Evolutionary conservation across 169 alveolate species (phyloP), one percentile per base, ranked within the genome.

Genomic region (Plasmodium relictum): DNA sequence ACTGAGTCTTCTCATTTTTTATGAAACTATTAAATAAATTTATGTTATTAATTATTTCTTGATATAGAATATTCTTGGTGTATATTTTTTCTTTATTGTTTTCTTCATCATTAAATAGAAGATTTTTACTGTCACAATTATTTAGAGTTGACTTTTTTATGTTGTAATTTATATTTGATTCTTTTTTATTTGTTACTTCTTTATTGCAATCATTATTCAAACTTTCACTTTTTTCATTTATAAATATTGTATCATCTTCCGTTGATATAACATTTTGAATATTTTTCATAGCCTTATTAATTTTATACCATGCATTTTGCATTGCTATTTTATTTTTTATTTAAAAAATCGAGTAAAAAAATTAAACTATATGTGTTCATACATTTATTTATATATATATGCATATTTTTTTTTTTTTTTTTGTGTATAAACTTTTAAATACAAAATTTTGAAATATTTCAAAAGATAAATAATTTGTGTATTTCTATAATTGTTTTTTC

Each of bases 231-330:
- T 73, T 58, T 48, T 18, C 22, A 12, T 20, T 54, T 12, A 59
- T 7, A 73, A 16, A 56, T 18, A 39, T 8, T 16, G 37, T 39
- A 56, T 73, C 88, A 73, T 73, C 72, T 14, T 73, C 88, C 0
- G 73, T 73, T n/a, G 56, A 37, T 56, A 73, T 73, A 9, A 73
- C 88, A 73, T 56, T 54, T 37, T 73, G 88, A 22, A 73, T 73
- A 44, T 73, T 73, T 58, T 73, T 70, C 70, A 73, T 59, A 22
- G 71, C 88, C 52, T 20, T 73, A 37, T 73, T 73, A 45, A 73
- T 9, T 31, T 56, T 73, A 41, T 58, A 10, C 88, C 72, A 73
- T 56, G 71, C 71, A 73, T 73, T 73, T 73, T 73, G 73, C 88
- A 73, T 73, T 59, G 54, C 88, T 65, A 12, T 65, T 6, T 66